phyloP scores from a whole-genome alignment of 2,329 filamentous ascomycete genomes.

The Pseudocercospora fijiensis region DNA sequence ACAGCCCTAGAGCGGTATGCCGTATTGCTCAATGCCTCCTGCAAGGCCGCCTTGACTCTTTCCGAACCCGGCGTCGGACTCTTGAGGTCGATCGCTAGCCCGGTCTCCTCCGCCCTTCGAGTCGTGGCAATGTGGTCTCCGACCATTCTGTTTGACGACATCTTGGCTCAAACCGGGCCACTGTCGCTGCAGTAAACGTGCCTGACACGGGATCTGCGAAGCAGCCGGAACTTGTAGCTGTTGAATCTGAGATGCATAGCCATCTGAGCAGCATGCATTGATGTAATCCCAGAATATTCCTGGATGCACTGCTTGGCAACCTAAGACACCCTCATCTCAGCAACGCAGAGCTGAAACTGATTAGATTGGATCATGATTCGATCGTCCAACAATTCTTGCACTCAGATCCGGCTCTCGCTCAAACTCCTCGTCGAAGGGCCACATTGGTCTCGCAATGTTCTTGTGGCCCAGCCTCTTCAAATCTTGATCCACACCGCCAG shows the following conservation, averaged over 20 bases:
- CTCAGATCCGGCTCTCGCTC: slow-evolving; percentile 16
- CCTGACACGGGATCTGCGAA: no score
- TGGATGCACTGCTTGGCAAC: background rate
- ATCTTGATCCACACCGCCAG: slow-evolving; percentile 28
- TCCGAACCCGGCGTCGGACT: background rate
- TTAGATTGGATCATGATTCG: slow-evolving; percentile 5
- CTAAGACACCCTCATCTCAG: background rate
- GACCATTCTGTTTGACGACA: background rate
- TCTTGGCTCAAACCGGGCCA: background rate
- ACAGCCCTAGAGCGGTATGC: background rate
- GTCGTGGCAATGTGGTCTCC: background rate
- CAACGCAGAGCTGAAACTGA: background rate
- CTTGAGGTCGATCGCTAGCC: background rate
- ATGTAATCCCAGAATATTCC: no score
- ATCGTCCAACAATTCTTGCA: slow-evolving; percentile 20
- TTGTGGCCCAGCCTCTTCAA: slow-evolving; percentile 20
- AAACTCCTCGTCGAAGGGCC: slow-evolving; percentile 22
- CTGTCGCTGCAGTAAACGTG: background rate
- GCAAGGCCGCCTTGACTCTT: background rate
- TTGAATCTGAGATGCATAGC: background rate
- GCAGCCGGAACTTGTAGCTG: background rate
- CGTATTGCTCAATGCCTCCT: background rate
- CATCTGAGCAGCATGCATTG: no score
- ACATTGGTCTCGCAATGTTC: slow-evolving; percentile 26
- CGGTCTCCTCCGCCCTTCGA: background rate